Conservation (phyloP, 148 eudicot species). For the Heliosperma pusillum region DNA sequence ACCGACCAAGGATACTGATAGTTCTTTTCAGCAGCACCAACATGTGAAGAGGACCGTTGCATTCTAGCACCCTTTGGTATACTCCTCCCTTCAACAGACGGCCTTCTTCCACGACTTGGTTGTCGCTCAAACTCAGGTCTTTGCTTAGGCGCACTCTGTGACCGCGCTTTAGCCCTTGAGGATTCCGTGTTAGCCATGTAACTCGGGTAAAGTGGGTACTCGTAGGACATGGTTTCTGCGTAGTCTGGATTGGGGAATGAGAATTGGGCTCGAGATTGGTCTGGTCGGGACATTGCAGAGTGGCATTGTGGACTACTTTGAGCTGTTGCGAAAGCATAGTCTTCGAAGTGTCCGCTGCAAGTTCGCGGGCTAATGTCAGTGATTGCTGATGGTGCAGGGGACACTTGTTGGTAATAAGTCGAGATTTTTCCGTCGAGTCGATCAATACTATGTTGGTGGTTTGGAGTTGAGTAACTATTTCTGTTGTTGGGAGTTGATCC, state of each 20-base stretch:
- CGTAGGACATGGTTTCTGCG: slow-evolving; percentile 52
- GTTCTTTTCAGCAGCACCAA: slow-evolving; percentile 58
- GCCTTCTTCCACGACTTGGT: slow-evolving; percentile 49
- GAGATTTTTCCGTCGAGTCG: slow-evolving; percentile 45
- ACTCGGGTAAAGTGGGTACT: slow-evolving; percentile 55
- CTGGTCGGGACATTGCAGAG: slow-evolving; percentile 46
- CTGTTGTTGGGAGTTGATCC: slow-evolving; percentile 34
- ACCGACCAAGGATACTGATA: slow-evolving; percentile 67
- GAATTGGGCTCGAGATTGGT: slow-evolving; percentile 31
- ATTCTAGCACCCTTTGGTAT: slow-evolving; percentile 75
- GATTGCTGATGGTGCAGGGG: slow-evolving; percentile 67
- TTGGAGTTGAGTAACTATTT: slow-evolving; percentile 40
- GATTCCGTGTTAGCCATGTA: slow-evolving; percentile 96
- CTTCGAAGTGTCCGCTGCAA: slow-evolving; percentile 72
- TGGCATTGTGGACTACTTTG: slow-evolving; percentile 76
- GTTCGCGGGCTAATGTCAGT: slow-evolving; percentile 74
- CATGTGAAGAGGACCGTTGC: slow-evolving; percentile 91
- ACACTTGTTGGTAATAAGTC: slow-evolving; percentile 42
- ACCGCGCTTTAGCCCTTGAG: slow-evolving; percentile 74
- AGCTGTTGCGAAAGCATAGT: slow-evolving; percentile 51
- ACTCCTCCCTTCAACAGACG: slow-evolving; percentile 75
- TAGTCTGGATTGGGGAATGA: slow-evolving; percentile 44
- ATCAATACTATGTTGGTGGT: slow-evolving; percentile 31
- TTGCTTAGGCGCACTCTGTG: slow-evolving; percentile 93
- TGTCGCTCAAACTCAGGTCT: slow-evolving; percentile 73